A percentile compares a stretch with the other conserved stretches of the same genome.
These are phyloP conservation scores for Verticillium tricorpus DNA, from an alignment of 2,329 filamentous ascomycete species.

Conservation along the genomic window DNA sequence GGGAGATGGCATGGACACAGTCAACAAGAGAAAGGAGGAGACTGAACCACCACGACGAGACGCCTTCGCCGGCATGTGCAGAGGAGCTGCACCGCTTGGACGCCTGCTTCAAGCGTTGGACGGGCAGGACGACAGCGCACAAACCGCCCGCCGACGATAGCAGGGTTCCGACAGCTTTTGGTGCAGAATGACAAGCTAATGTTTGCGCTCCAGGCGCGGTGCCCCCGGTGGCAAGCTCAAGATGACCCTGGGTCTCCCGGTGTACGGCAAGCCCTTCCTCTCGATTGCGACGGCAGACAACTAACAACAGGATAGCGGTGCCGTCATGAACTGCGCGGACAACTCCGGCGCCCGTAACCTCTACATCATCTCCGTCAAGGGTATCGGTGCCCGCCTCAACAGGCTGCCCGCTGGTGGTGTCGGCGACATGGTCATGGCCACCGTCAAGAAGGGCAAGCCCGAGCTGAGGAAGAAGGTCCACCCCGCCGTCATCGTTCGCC, in stretches of 20 bases:
- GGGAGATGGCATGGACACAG: background rate
- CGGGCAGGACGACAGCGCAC: background rate
- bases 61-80: background rate
- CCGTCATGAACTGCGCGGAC: conserved; percentile 99
- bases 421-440: conserved; percentile 99
- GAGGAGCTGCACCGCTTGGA: too few species aligned
- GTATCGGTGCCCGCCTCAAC: conserved; percentile 96
- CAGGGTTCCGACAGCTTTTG: background rate
- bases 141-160: background rate
- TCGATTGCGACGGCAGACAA: conserved; percentile 3
- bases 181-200: conserved; percentile 23
- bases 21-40: background rate
- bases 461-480: conserved; percentile 99
- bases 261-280: conserved; percentile 61
- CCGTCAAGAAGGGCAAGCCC: conserved; percentile 99
- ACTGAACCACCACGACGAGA: conserved; percentile 6
- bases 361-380: conserved; percentile 99
- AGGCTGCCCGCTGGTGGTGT: conserved; percentile 95
- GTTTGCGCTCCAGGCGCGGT: conserved; percentile 58
- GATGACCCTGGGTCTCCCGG: conserved; percentile 99
- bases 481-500: conserved; percentile 97
- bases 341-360: conserved; percentile 98
- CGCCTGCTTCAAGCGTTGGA: background rate
- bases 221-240: conserved; percentile 99
- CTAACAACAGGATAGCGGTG: conserved; percentile 62